Percentiles rank a stretch among this genome's conserved stretches.
Conservation (phyloP, 2,329 filamentous ascomycete genomes). For the Zelopaecilomyces penicillatus region DNA sequence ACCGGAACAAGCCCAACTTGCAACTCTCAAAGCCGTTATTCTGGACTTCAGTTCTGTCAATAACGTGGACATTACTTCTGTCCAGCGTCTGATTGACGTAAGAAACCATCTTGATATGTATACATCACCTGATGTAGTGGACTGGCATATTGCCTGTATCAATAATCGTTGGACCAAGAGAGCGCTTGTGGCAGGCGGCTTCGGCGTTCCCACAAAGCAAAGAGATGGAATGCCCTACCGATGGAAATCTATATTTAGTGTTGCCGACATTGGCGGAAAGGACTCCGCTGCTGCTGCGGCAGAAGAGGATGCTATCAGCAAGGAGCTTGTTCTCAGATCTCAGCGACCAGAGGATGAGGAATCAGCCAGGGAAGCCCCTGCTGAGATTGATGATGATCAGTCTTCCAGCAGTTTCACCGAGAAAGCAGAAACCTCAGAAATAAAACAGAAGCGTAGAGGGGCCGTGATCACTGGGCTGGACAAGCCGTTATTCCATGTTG, state of each 20-base stretch:
- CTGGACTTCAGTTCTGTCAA: constrained; percentile 92
- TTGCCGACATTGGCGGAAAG: constrained; percentile 72
- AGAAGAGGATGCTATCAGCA: constrained; percentile 53
- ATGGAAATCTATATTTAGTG: constrained; percentile 94
- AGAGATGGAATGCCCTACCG: constrained; percentile 44
- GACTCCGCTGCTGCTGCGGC: constrained; percentile 62
- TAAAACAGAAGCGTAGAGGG: constrained; percentile 34
- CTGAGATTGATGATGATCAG: constrained; percentile 11
- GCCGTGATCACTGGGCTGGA: constrained; percentile 80
- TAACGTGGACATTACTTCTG: constrained; percentile 85
- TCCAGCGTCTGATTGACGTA: constrained; percentile 88
- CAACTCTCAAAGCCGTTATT: constrained; percentile 79
- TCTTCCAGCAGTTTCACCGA: not conserved
- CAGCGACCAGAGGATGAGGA: constrained; percentile 24
- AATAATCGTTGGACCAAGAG: constrained; percentile 89
- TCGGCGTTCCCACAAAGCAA: constrained; percentile 65
- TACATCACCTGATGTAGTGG: constrained; percentile 68
- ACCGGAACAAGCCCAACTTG: constrained; percentile 34
- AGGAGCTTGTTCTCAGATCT: constrained; percentile 5
- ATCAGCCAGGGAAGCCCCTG: constrained; percentile 22
- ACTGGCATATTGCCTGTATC: constrained; percentile 95
- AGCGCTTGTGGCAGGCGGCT: constrained; percentile 76
- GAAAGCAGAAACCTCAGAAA: constrained; percentile 26
- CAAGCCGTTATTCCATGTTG: constrained; percentile 86
- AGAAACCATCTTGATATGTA: constrained; percentile 90